Conservation (phyloP, 2,329 filamentous ascomycete genomes). For the Penicillium sp. region DNA sequence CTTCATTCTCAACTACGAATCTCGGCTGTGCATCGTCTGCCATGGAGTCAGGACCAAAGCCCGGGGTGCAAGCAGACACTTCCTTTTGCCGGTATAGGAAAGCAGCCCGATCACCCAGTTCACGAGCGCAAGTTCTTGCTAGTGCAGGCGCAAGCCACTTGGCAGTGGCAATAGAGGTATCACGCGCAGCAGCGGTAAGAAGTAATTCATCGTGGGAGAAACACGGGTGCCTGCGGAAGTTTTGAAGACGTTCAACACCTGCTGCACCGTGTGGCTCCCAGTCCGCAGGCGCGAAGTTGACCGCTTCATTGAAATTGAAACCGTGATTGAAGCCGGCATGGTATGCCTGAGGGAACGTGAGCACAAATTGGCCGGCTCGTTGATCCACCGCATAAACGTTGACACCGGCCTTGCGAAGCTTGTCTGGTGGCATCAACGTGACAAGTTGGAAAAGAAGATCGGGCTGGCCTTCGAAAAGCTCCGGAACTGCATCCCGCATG, state of each 20-base stretch:
- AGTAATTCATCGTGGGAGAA: constrained; percentile 96
- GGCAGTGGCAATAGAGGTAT: constrained; percentile 80
- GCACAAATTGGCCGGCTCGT: constrained; percentile 88
- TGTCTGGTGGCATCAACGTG: constrained; percentile 90
- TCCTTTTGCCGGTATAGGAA: constrained; percentile 67
- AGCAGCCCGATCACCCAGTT: constrained; percentile 63
- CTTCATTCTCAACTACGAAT: constrained; percentile 66
- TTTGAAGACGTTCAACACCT: constrained; percentile 80
- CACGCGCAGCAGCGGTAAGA: constrained; percentile 80
- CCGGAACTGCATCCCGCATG: constrained; percentile 91
- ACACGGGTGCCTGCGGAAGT: constrained; percentile 87
- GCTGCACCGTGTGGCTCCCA: constrained; percentile 91
- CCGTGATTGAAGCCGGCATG: constrained; percentile 98
- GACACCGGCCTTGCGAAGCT: constrained; percentile 88
- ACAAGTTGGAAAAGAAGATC: constrained; percentile 96
- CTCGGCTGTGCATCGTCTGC: constrained; percentile 55
- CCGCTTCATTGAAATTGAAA: constrained; percentile 98
- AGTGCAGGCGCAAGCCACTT: constrained; percentile 93
- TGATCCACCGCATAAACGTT: constrained; percentile 94
- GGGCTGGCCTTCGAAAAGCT: constrained; percentile 94
- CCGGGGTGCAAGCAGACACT: constrained; percentile 54
- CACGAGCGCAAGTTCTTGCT: constrained; percentile 71
- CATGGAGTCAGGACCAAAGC: constrained; percentile 47
- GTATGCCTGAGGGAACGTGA: constrained; percentile 95
- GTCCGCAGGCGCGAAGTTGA: constrained; percentile 92